These are phyloP conservation scores for Phytophthora vignae DNA, from an alignment of 352 stramenopile species.

Conservation along the genomic window DNA sequence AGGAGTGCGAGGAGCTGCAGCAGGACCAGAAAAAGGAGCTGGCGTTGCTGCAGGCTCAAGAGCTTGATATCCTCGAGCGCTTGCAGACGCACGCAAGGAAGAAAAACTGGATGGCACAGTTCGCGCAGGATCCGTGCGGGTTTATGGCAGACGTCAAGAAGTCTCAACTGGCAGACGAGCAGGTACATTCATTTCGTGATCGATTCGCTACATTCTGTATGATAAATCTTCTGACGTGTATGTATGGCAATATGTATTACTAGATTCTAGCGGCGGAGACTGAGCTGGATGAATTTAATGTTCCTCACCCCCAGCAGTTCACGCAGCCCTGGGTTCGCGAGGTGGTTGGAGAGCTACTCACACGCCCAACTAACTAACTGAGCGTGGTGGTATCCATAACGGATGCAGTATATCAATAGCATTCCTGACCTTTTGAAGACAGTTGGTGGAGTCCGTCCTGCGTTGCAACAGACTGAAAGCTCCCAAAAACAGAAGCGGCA, in stretches of 20 bases:
- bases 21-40: slow-evolving; percentile 75
- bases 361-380: slow-evolving; percentile 27
- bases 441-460: slow-evolving; percentile 14
- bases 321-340: slow-evolving; percentile 76
- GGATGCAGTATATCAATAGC: slow-evolving; percentile 45
- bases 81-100: slow-evolving; percentile 60
- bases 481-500: slow-evolving; percentile 15
- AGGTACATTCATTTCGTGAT: slow-evolving; percentile 39
- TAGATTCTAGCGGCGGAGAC: slow-evolving; percentile 67
- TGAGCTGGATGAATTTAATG: slow-evolving; percentile 67
- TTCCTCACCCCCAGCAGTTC: slow-evolving; percentile 71
- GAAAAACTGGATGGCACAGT: slow-evolving; percentile 77
- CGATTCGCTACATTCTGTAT: background rate
- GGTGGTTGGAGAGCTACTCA: slow-evolving; percentile 38
- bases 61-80: slow-evolving; percentile 58
- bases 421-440: slow-evolving; percentile 28
- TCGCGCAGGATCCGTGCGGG: slow-evolving; percentile 66
- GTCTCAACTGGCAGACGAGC: slow-evolving; percentile 68
- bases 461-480: slow-evolving; percentile 18
- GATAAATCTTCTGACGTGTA: background rate
- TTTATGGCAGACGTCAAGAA: slow-evolving; percentile 68
- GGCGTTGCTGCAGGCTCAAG: slow-evolving; percentile 63
- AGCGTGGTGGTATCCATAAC: slow-evolving; percentile 16
- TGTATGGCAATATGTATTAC: background rate
- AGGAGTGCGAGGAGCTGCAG: slow-evolving; percentile 69